Conservation (phyloP, 2,329 filamentous ascomycete species). For the Ascochyta clinopodiicola region DNA sequence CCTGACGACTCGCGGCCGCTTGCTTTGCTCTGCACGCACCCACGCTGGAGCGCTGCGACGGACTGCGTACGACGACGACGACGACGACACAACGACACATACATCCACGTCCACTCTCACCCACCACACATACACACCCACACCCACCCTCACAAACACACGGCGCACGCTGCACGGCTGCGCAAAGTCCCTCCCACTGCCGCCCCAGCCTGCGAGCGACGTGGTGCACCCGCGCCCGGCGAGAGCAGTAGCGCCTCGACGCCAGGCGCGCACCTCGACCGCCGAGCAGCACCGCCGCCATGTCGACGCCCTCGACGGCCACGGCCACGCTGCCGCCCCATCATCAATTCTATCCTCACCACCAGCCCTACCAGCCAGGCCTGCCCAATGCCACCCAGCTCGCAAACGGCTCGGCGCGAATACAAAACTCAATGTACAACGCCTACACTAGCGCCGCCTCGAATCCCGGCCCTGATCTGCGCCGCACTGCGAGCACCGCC, state of each 20-base stretch:
- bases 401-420: slow-evolving; percentile 39
- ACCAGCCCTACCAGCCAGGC: slow-evolving; percentile 35
- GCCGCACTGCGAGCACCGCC: slow-evolving; percentile 41
- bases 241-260: slow-evolving; percentile 38
- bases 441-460: slow-evolving; percentile 47
- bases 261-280: slow-evolving; percentile 25
- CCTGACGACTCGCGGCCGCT: slow-evolving; percentile 27
- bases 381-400: slow-evolving; percentile 45
- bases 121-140: too few species aligned
- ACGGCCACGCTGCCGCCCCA: slow-evolving; percentile 51
- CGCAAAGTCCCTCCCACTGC: neutral
- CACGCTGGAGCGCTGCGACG: slow-evolving; percentile 29
- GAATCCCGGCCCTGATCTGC: slow-evolving; percentile 40
- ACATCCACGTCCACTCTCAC: too few species aligned
- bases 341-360: slow-evolving; percentile 51
- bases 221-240: slow-evolving; percentile 25
- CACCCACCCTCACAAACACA: neutral
- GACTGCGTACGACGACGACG: slow-evolving; percentile 31
- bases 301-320: slow-evolving; percentile 54
- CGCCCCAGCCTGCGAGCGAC: neutral
- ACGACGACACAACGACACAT: neutral
- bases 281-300: slow-evolving; percentile 37
- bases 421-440: slow-evolving; percentile 49
- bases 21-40: slow-evolving; percentile 27
- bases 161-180: slow-evolving; percentile 20